phyloP scores from a whole-genome alignment of 2,329 filamentous ascomycete species.

The Aspergillus ustus region DNA sequence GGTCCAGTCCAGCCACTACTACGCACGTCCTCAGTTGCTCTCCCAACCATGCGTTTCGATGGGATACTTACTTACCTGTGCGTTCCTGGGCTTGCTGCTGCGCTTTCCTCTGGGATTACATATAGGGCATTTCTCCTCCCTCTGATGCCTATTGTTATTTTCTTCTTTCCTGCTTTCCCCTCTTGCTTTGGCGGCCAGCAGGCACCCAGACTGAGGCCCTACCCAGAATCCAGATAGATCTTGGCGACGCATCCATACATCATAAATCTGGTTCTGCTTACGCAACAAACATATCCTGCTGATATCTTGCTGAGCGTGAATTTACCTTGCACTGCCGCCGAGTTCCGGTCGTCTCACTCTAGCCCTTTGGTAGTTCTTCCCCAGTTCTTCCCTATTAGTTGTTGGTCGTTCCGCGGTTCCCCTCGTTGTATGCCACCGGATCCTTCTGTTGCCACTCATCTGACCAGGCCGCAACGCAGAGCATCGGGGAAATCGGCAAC shows the following conservation, averaged over 20 bases:
- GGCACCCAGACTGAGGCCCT: background rate
- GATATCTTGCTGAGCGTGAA: background rate
- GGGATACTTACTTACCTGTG: background rate
- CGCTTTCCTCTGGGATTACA: background rate
- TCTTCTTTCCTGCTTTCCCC: background rate
- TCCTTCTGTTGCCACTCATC: slow-evolving; percentile 19
- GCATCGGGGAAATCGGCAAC: slow-evolving; percentile 4
- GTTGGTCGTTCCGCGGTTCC: slow-evolving; percentile 14
- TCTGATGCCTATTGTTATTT: background rate
- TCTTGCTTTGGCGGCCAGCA: background rate
- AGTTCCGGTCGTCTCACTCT: background rate
- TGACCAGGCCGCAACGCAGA: slow-evolving; percentile 14
- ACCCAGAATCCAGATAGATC: background rate
- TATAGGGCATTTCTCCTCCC: background rate
- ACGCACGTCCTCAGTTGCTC: slow-evolving; percentile 5
- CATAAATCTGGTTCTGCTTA: background rate
- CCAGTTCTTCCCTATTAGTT: slow-evolving; percentile 9
- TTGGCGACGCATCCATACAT: slow-evolving; percentile 10
- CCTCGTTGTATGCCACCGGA: slow-evolving; percentile 13
- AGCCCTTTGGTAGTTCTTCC: slow-evolving; percentile 1
- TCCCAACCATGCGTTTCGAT: slow-evolving; percentile 21
- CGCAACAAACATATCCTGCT: background rate
- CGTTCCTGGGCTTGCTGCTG: slow-evolving; percentile 12
- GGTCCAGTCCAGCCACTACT: slow-evolving; percentile 18
- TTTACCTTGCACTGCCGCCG: background rate